Evolutionary conservation across 1,284 basidiomycete species (phyloP).

Genomic region (Tylopilus orsonianus): DNA sequence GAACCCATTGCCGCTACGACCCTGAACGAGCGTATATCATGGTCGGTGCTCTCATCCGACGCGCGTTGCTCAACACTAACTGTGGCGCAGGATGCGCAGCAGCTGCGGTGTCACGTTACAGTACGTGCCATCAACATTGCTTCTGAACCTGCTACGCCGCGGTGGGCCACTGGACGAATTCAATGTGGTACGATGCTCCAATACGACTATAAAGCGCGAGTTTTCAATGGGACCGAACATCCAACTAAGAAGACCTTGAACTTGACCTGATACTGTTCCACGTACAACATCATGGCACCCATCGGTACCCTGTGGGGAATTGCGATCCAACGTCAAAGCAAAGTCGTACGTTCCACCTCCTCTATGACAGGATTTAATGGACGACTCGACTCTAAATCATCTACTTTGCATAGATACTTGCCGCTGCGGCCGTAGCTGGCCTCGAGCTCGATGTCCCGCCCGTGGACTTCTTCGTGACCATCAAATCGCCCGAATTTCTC

Average conservation of each 20-base stretch:
- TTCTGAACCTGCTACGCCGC: conserved; percentile 4
- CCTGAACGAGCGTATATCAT: too few species aligned
- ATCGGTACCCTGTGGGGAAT: conserved; percentile 26
- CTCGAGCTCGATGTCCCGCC: conserved; percentile 28
- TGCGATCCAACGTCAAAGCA: conserved; percentile 27
- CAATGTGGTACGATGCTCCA: background rate
- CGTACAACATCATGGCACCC: conserved; percentile 23
- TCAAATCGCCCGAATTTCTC: conserved; percentile 46
- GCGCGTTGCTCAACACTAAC: too few species aligned
- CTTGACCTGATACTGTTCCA: background rate
- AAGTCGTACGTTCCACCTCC: conserved; percentile 24
- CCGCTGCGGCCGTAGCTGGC: conserved; percentile 23
- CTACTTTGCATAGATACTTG: conserved; percentile 22
- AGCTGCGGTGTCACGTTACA: too few species aligned
- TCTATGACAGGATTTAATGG: background rate
- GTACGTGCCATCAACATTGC: too few species aligned
- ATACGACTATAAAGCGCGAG: conserved; percentile 6
- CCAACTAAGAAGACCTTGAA: background rate
- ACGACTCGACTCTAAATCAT: background rate
- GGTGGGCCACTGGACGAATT: background rate
- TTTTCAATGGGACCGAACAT: background rate
- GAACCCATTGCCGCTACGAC: too few species aligned
- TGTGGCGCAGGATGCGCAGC: too few species aligned
- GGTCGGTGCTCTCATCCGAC: too few species aligned
- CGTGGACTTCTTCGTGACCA: conserved; percentile 32